Percentiles rank a stretch among this genome's conserved stretches.
Conservation (phyloP, 371 early-diverging fungal species). For the Mortierella sp. region DNA sequence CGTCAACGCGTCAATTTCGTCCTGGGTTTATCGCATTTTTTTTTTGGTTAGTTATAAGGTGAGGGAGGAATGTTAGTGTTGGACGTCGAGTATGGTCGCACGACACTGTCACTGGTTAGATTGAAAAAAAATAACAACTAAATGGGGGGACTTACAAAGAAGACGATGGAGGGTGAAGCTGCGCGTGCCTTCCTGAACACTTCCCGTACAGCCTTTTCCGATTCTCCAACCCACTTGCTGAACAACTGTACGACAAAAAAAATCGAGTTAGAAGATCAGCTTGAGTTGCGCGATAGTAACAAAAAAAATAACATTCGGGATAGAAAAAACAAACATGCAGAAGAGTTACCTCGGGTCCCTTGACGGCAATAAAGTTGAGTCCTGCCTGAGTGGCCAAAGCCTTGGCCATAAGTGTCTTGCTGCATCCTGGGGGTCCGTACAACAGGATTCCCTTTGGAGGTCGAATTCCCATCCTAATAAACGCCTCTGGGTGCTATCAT, state of each 20-base stretch:
- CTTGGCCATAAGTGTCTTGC: constrained; percentile 98
- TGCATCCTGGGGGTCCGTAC: constrained; percentile 99
- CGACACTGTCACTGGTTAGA: no score
- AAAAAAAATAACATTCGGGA: constrained; percentile 1
- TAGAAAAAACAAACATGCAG: not conserved
- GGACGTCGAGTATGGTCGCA: not conserved
- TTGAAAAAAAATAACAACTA: not conserved
- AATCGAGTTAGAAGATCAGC: not conserved
- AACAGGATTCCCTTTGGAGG: constrained; percentile 98
- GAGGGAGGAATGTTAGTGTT: not conserved
- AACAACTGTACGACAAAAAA: constrained; percentile 72
- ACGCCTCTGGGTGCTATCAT: constrained; percentile 88
- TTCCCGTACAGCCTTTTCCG: constrained; percentile 96
- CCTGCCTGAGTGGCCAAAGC: constrained; percentile 98
- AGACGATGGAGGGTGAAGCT: constrained; percentile 96
- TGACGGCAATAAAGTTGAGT: constrained; percentile 97
- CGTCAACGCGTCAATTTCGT: constrained; percentile 98
- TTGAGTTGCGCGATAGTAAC: no score
- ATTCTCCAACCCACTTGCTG: constrained; percentile 99
- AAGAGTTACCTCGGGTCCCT: constrained; percentile 91
- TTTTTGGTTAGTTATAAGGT: not conserved
- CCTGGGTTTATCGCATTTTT: constrained; percentile 63
- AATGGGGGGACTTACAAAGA: constrained; percentile 82
- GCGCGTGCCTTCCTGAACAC: constrained; percentile 96
- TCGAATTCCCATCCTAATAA: constrained; percentile 87